A percentile compares a stretch with the other conserved stretches of the same genome.
phyloP scores from a whole-genome alignment of 768 basidiomycete genomes.

The Austroboletus eburneus region DNA sequence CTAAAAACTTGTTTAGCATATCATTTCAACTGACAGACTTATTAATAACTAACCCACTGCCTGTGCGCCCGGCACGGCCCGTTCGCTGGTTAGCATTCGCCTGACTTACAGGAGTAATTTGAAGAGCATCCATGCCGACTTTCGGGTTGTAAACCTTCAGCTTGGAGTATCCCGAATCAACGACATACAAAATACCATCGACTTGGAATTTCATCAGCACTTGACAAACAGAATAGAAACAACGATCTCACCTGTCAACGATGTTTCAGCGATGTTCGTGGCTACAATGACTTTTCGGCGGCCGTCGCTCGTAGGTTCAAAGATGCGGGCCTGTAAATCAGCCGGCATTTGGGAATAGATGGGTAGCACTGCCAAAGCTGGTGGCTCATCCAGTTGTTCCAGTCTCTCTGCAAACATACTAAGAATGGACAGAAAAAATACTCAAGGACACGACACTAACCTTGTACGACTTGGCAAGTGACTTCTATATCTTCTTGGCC shows the following conservation, averaged over 20 bases:
- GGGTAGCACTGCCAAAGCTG: conserved; percentile 85
- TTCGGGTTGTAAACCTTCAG: conserved; percentile 99
- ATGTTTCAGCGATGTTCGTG: conserved; percentile 98
- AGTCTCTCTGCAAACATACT: conserved; percentile 65
- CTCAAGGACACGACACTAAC: conserved; percentile 37
- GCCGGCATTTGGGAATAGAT: conserved; percentile 99
- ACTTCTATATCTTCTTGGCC: conserved; percentile 99
- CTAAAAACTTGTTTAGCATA: conserved; percentile 36
- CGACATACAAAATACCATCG: conserved; percentile 95
- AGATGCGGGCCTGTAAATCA: conserved; percentile 97
- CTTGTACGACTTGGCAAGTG: conserved; percentile 90
- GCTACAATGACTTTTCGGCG: conserved; percentile 96
- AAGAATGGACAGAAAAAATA: neutral
- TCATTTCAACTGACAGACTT: neutral
- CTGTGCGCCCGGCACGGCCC: conserved; percentile 95
- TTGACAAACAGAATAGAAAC: neutral
- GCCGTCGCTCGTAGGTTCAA: conserved; percentile 90
- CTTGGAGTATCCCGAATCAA: conserved; percentile 96
- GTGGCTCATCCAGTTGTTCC: conserved; percentile 85
- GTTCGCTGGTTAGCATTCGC: conserved; percentile 96
- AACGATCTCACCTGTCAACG: conserved; percentile 68
- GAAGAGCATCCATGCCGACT: conserved; percentile 98
- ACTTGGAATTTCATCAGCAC: conserved; percentile 43
- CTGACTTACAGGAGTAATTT: conserved; percentile 98
- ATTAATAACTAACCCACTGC: conserved; percentile 67